Conservation (phyloP, 768 basidiomycete genomes). For the Candolleomyces aberdarensis region DNA sequence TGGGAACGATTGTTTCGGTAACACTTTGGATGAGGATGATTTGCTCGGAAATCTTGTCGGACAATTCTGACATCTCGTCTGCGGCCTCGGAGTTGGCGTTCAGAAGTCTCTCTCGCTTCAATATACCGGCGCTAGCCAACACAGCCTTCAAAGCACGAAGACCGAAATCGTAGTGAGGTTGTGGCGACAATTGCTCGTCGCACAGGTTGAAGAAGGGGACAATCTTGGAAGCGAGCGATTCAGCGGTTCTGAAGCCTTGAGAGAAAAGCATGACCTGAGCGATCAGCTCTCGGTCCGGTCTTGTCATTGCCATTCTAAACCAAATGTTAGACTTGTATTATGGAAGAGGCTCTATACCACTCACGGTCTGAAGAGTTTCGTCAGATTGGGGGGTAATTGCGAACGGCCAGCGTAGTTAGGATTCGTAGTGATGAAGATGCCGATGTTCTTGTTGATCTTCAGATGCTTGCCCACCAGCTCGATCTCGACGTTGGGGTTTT, state of each 20-base stretch:
- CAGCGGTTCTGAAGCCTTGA: conserved; percentile 97
- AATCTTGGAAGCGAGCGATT: conserved; percentile 95
- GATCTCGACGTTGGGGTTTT: conserved; percentile 86
- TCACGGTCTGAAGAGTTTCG: conserved; percentile 91
- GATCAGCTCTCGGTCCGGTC: conserved; percentile 96
- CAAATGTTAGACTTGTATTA: conserved; percentile 2
- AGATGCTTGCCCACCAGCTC: conserved; percentile 94
- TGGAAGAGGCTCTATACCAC: conserved; percentile 24
- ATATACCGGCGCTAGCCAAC: conserved; percentile 92
- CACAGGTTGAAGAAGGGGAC: conserved; percentile 99
- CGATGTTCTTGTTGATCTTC: conserved; percentile 92
- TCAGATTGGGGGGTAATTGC: conserved; percentile 80
- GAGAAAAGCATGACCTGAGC: conserved; percentile 99
- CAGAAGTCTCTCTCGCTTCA: conserved; percentile 88
- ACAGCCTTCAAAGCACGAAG: conserved; percentile 96
- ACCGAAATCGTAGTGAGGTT: conserved; percentile 99
- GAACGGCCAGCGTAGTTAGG: conserved; percentile 99
- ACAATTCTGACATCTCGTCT: conserved; percentile 48
- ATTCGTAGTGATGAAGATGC: conserved; percentile 99
- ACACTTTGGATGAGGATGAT: conserved; percentile 98
- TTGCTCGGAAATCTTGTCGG: conserved; percentile 80
- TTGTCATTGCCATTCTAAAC: conserved; percentile 95
- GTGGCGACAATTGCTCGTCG: conserved; percentile 92
- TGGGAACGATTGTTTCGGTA: conserved; percentile 97
- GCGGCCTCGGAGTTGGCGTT: conserved; percentile 38